Evolutionary conservation across 2,329 filamentous ascomycete genomes (phyloP), one percentile per base, ranked within the genome.

Genomic region (Colletotrichum sp.): DNA sequence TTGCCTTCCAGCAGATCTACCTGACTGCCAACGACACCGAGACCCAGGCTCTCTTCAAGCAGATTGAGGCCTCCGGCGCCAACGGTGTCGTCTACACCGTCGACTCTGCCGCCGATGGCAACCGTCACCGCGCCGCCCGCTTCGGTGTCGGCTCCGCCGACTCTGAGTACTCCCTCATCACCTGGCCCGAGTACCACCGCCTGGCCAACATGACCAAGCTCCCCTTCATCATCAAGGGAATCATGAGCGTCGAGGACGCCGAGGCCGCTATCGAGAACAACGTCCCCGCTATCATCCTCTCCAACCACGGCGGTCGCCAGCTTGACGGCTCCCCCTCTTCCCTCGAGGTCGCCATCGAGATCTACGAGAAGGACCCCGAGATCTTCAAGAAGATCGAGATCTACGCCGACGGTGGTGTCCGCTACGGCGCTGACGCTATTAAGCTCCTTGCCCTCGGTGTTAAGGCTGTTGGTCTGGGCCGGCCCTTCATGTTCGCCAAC

Each of bases 401-500:
- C 57, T 83, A 82, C 52, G 85, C 85, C 21, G 86, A 88, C 75
- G 86, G 87, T 7, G 87, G 87, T 67, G 79, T 88, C 24, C 84
- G 87, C 62, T 86, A 86, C 71, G 87, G 86, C 13, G 82, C 82
- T 12, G 87, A 88, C 63, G 84, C 82, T 15, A 80, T 88, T n/a
- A 86, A 86, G 78, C 83, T 87, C 12, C 81, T 88, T n/a, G 82
- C 86, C 4, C 84, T 87, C 16, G 86, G 87, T 12, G 87, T 87
- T 70, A 84, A 83, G 78, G 85, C 85, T 15, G 86, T 88, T 8
- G 84, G 89, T 16, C 77, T 91, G 1, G 89, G 89, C 18, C 82
- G 90, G 1, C 86, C 88, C 12, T 87, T 88, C 77, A 90, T 90
- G 88, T 91, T 85, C 79, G 83, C 88, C 77, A 91, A 90, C 81